Conservation (phyloP, 2,329 filamentous ascomycete genomes). For the Xylaria hypoxylon region DNA sequence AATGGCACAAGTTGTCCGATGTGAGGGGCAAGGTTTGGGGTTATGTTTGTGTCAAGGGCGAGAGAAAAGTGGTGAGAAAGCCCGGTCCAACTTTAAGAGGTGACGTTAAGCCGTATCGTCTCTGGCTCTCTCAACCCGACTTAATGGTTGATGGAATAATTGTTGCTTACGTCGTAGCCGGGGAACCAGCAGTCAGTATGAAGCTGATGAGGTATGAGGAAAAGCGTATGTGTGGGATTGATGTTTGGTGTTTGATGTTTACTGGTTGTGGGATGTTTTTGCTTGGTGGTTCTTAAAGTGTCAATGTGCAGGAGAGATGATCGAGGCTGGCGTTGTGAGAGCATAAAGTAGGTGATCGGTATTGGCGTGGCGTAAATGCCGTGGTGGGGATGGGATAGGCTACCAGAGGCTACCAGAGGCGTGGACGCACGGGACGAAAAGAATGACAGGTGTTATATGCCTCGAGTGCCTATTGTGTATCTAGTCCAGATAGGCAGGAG, state of each 20-base stretch:
- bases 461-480: neutral
- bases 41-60: constrained; percentile 22
- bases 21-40: constrained; percentile 28
- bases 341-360: constrained; percentile 25
- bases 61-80: constrained; percentile 10
- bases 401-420: constrained; percentile 2
- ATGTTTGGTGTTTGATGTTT: neutral
- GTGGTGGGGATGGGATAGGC: constrained; percentile 30
- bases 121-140: neutral
- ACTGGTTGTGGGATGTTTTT: constrained; percentile 7
- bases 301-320: constrained; percentile 26
- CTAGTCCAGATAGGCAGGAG: constrained; percentile 14
- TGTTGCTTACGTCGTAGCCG: neutral
- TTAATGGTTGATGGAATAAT: neutral
- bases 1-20: constrained; percentile 19
- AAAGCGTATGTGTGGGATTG: neutral
- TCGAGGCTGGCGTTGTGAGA: constrained; percentile 34
- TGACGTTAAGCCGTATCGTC: constrained; percentile 20
- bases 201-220: neutral
- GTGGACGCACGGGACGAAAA: constrained; percentile 6
- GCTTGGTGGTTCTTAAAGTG: neutral
- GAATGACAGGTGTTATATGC: constrained; percentile 7
- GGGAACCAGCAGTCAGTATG: neutral
- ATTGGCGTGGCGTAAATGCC: constrained; percentile 33
- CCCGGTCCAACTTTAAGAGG: constrained; percentile 11